These are phyloP conservation scores for Neurospora pannonica DNA, from an alignment of 495 filamentous ascomycete species.

Conservation along the genomic window DNA sequence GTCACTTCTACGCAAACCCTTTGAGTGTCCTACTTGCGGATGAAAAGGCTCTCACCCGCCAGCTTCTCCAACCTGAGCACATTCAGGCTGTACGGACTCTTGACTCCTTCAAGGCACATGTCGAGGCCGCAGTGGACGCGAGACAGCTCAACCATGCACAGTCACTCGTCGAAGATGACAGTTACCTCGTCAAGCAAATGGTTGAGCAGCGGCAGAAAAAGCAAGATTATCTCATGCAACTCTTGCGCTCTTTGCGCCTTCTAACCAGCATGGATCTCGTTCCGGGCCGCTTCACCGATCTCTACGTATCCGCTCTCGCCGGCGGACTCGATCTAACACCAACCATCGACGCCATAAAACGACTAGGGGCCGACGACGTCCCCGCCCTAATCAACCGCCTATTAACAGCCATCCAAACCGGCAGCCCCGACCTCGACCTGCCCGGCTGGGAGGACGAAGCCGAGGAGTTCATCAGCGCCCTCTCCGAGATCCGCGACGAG, in stretches of 20 bases:
- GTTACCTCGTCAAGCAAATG: slow-evolving; percentile 19
- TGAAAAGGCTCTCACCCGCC: slow-evolving; percentile 15
- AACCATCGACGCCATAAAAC: slow-evolving; percentile 30
- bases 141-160: slow-evolving; percentile 25
- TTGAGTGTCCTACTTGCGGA: slow-evolving; percentile 56
- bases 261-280: slow-evolving; percentile 7
- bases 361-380: slow-evolving; percentile 31
- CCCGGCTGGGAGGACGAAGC: slow-evolving; percentile 22
- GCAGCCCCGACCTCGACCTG: slow-evolving; percentile 30
- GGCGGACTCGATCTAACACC: slow-evolving; percentile 21
- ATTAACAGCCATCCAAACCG: slow-evolving; percentile 22
- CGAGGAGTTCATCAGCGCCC: slow-evolving; percentile 20
- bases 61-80: slow-evolving; percentile 46
- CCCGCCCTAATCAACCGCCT: slow-evolving; percentile 25
- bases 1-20: slow-evolving; percentile 87
- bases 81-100: slow-evolving; percentile 69
- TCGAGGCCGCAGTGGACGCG: slow-evolving; percentile 31
- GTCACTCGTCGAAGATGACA: slow-evolving; percentile 31
- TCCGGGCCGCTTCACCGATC: slow-evolving; percentile 20
- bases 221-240: slow-evolving; percentile 12
- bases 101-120: slow-evolving; percentile 59
- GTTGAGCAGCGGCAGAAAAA: slow-evolving; percentile 11
- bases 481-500: slow-evolving; percentile 31
- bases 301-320: slow-evolving; percentile 30
- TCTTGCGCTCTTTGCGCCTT: slow-evolving; percentile 21